A percentile compares a stretch with the other conserved stretches of the same genome.
Evolutionary conservation across 441 rosid genomes (phyloP).

Genomic region (Biscutella auriculata): DNA sequence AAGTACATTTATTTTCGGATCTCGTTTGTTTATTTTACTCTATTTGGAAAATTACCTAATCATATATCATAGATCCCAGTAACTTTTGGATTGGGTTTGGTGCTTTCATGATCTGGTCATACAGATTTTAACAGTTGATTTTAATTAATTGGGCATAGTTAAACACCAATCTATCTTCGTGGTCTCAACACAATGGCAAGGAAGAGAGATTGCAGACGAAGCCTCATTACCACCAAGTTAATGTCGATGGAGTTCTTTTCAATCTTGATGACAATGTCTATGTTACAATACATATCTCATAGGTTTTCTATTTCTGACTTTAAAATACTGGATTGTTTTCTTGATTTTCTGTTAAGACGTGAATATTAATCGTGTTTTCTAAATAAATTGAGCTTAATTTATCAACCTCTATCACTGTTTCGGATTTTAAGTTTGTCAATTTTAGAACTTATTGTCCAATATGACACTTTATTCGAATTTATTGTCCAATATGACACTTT

Average conservation of each 20-base stretch:
- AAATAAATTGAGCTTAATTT: too few relatives aligned
- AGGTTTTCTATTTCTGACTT: too few relatives aligned
- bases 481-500: too few relatives aligned
- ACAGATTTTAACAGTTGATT: background rate
- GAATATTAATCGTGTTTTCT: too few relatives aligned
- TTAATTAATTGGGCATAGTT: background rate
- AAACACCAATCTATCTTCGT: background rate
- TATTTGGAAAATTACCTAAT: background rate
- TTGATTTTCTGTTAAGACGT: too few relatives aligned
- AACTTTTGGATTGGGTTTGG: background rate
- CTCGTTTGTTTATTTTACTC: background rate
- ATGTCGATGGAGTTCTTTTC: conserved; percentile 5
- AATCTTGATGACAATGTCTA: conserved; percentile 8
- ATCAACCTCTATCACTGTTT: too few relatives aligned
- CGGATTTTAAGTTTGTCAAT: too few relatives aligned
- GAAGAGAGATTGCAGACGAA: conserved; percentile 2
- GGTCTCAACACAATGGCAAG: background rate
- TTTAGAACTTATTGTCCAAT: too few relatives aligned
- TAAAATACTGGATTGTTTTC: too few relatives aligned
- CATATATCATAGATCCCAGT: conserved; percentile 1
- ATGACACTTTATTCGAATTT: too few relatives aligned
- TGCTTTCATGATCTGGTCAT: conserved; percentile 5
- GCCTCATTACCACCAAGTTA: conserved; percentile 4
- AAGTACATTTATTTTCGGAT: background rate
- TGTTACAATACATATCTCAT: background rate